Evolutionary conservation across 176 grass and related monocot genomes (phyloP).

Genomic region (Elaeis guineensis): DNA sequence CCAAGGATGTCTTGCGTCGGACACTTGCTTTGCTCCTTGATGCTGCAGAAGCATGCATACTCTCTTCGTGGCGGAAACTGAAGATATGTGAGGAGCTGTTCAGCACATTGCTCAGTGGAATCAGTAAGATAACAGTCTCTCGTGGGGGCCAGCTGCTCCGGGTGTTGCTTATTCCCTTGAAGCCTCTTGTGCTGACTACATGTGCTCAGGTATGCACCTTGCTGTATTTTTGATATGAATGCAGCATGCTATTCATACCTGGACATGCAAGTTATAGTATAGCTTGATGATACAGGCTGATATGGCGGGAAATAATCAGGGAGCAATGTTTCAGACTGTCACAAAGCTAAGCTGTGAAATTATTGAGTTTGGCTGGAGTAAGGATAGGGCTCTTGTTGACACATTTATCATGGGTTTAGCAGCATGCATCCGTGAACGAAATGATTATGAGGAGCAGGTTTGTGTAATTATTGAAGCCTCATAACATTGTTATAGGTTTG

Average conservation of each 20-base stretch:
- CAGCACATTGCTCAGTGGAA: constrained; percentile 74
- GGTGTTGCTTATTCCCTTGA: constrained; percentile 86
- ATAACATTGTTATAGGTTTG: too few relatives aligned
- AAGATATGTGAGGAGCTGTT: constrained; percentile 88
- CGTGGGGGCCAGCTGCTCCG: constrained; percentile 84
- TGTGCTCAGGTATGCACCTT: constrained; percentile 62
- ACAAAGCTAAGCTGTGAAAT: constrained; percentile 96
- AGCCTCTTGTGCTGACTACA: constrained; percentile 90
- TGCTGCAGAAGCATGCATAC: constrained; percentile 78
- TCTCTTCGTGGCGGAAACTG: constrained; percentile 92
- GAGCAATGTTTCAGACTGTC: constrained; percentile 77
- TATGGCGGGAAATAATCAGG: constrained; percentile 63
- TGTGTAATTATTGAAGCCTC: neutral
- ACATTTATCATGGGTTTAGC: constrained; percentile 96
- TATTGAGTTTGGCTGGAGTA: constrained; percentile 99
- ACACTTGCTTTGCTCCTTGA: constrained; percentile 82
- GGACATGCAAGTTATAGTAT: too few relatives aligned
- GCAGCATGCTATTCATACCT: too few relatives aligned
- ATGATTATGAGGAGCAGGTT: constrained; percentile 97
- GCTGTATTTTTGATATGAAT: neutral
- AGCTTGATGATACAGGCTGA: constrained; percentile 44
- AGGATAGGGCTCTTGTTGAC: constrained; percentile 96
- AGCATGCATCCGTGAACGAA: constrained; percentile 89
- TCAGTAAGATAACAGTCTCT: constrained; percentile 89
- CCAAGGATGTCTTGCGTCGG: constrained; percentile 83